These are phyloP conservation scores for Pontederia paniculata DNA, from an alignment of 176 grass and related monocot species.

Conservation along the genomic window DNA sequence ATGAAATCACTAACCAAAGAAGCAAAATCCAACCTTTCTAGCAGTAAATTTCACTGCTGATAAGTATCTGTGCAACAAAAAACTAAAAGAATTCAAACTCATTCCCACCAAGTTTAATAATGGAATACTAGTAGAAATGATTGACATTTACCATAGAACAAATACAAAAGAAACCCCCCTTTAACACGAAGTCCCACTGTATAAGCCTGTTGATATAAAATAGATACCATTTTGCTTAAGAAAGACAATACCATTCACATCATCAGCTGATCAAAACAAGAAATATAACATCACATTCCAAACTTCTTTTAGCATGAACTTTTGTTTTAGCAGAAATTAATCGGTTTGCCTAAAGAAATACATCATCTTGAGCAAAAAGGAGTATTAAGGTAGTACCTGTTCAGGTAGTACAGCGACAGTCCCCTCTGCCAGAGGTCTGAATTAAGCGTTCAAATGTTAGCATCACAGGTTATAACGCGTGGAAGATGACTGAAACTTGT, in stretches of 20 bases:
- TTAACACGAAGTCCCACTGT: too few relatives aligned
- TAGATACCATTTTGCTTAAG: background rate
- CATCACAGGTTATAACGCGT: conserved; percentile 4
- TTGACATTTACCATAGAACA: too few relatives aligned
- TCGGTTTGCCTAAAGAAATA: background rate
- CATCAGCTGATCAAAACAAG: too few relatives aligned
- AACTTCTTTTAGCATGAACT: background rate
- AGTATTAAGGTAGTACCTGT: conserved; percentile 24
- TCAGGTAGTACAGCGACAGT: conserved; percentile 69
- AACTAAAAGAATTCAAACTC: too few relatives aligned
- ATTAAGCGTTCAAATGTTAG: conserved; percentile 2
- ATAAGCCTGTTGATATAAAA: background rate
- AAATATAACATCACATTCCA: too few relatives aligned
- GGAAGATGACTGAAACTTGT: conserved; percentile 1
- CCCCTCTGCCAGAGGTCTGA: conserved; percentile 92
- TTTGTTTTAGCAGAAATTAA: background rate
- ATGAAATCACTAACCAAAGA: background rate
- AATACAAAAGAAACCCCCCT: too few relatives aligned
- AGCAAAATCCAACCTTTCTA: background rate
- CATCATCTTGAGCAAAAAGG: too few relatives aligned
- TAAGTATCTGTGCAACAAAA: too few relatives aligned
- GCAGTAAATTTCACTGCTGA: too few relatives aligned
- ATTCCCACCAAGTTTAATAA: too few relatives aligned
- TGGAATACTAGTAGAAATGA: too few relatives aligned
- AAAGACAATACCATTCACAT: too few relatives aligned